phyloP scores from a whole-genome alignment of 345 rosid genomes.

The Conringia planisiliqua region DNA sequence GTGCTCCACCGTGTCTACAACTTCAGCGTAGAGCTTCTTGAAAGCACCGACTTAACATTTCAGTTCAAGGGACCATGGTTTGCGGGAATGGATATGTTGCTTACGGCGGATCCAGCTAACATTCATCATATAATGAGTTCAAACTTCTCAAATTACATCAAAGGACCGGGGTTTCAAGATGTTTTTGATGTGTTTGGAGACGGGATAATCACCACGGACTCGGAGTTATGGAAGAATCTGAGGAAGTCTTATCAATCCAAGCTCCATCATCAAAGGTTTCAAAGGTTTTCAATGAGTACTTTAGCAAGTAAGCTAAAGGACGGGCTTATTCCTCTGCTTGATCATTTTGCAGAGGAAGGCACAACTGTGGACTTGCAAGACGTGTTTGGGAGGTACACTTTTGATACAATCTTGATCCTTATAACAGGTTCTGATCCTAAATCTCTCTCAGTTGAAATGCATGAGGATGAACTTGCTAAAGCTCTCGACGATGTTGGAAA shows the following conservation, averaged over 20 bases:
- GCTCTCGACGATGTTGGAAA: constrained; percentile 38
- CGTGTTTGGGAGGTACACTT: constrained; percentile 45
- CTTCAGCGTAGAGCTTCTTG: neutral
- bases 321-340: neutral
- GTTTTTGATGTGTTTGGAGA: constrained; percentile 18
- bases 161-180: constrained; percentile 20
- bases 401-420: constrained; percentile 46
- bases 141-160: constrained; percentile 23
- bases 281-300: neutral
- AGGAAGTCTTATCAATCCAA: constrained; percentile 1
- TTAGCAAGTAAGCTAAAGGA: neutral
- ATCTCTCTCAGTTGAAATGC: constrained; percentile 33
- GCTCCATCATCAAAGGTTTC: constrained; percentile 9
- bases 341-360: neutral
- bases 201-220: constrained; percentile 26
- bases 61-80: constrained; percentile 20
- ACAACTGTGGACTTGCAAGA: constrained; percentile 45
- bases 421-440: constrained; percentile 52
- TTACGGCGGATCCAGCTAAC: constrained; percentile 25
- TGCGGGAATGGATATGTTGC: constrained; percentile 6
- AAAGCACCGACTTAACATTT: constrained; percentile 4
- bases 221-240: constrained; percentile 17
- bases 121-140: constrained; percentile 22
- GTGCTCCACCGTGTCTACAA: constrained; percentile 6
- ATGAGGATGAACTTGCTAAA: constrained; percentile 33